A percentile compares a stretch with the other conserved stretches of the same genome.
Evolutionary conservation across 2,329 filamentous ascomycete species (phyloP).

Genomic region (Trichoderma endophyticum): DNA sequence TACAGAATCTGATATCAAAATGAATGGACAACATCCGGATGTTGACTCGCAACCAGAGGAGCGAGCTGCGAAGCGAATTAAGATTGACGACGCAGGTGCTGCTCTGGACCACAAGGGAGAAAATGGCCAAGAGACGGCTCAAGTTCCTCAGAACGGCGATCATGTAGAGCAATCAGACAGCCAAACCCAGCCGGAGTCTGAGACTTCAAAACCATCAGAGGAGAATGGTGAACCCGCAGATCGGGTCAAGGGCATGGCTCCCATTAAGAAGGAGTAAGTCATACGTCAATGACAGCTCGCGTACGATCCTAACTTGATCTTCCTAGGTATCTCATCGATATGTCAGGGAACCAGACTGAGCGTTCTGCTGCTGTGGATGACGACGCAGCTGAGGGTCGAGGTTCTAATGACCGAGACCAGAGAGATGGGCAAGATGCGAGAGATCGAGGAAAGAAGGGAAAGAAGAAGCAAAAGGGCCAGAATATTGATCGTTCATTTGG

Average conservation of each 20-base stretch:
- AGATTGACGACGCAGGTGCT: slow-evolving; percentile 40
- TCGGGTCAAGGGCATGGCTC: slow-evolving; percentile 58
- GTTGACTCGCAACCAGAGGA: slow-evolving; percentile 27
- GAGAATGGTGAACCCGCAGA: slow-evolving; percentile 25
- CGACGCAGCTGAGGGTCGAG: slow-evolving; percentile 48
- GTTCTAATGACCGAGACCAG: slow-evolving; percentile 34
- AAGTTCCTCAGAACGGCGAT: slow-evolving; percentile 21
- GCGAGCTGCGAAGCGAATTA: slow-evolving; percentile 58
- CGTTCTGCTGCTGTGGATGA: slow-evolving; percentile 39
- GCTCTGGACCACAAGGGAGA: slow-evolving; percentile 17
- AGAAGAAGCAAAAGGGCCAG: slow-evolving; percentile 59
- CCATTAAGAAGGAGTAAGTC: slow-evolving; percentile 69
- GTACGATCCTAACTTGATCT: not conserved
- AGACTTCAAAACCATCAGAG: slow-evolving; percentile 16
- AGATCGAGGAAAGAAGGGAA: slow-evolving; percentile 38
- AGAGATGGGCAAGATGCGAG: slow-evolving; percentile 56
- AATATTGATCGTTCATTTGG: slow-evolving; percentile 83
- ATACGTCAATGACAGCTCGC: slow-evolving; percentile 5
- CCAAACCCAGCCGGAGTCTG: slow-evolving; percentile 15
- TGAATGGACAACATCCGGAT: slow-evolving; percentile 23
- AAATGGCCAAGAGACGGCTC: slow-evolving; percentile 22
- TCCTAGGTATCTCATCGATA: slow-evolving; percentile 42
- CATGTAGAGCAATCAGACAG: slow-evolving; percentile 23
- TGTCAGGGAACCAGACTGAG: slow-evolving; percentile 27
- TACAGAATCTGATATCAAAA: slow-evolving; percentile 26